Evolutionary conservation across 2,329 filamentous ascomycete species (phyloP).

Genomic region (Cladophialophora chaetospira): DNA sequence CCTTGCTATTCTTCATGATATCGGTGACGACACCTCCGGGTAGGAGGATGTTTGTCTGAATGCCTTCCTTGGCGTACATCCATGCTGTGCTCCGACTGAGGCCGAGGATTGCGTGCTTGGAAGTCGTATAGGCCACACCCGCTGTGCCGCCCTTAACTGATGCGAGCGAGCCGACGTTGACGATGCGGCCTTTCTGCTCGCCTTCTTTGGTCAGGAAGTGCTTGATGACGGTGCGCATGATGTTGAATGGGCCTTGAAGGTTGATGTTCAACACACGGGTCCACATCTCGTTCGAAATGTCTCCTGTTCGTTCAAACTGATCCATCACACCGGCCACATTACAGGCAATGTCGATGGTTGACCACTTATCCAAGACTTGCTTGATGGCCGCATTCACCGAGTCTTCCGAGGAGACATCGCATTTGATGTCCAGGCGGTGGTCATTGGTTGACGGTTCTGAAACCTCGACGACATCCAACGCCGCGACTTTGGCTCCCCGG

Average conservation of each 20-base stretch:
- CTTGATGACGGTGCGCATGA: constrained; percentile 6
- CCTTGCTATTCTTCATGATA: constrained; percentile 8
- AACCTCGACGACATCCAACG: constrained; percentile 2
- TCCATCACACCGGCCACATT: constrained; percentile 12
- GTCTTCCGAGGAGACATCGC: constrained; percentile 5
- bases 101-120: constrained; percentile 11
- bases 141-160: constrained; percentile 10
- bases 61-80: constrained; percentile 15
- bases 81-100: constrained; percentile 9
- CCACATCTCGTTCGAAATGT: constrained; percentile 11
- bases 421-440: constrained; percentile 6
- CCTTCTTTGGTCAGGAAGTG: constrained; percentile 5
- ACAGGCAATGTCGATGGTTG: background rate
- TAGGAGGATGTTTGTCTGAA: constrained; percentile 7
- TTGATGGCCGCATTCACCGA: constrained; percentile 10
- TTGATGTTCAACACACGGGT: constrained; percentile 10
- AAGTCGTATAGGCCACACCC: constrained; percentile 7
- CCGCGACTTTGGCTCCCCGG: constrained; percentile 8
- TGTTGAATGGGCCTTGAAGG: constrained; percentile 8
- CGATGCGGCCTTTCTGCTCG: constrained; percentile 12
- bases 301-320: constrained; percentile 10
- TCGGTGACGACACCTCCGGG: constrained; percentile 11
- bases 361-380: constrained; percentile 10
- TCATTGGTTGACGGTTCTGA: background rate
- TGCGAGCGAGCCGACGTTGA: constrained; percentile 11